A percentile compares a stretch with the other conserved stretches of the same genome.
Evolutionary conservation across 2,329 filamentous ascomycete genomes (phyloP).

Genomic region (Teratosphaeria viscida): DNA sequence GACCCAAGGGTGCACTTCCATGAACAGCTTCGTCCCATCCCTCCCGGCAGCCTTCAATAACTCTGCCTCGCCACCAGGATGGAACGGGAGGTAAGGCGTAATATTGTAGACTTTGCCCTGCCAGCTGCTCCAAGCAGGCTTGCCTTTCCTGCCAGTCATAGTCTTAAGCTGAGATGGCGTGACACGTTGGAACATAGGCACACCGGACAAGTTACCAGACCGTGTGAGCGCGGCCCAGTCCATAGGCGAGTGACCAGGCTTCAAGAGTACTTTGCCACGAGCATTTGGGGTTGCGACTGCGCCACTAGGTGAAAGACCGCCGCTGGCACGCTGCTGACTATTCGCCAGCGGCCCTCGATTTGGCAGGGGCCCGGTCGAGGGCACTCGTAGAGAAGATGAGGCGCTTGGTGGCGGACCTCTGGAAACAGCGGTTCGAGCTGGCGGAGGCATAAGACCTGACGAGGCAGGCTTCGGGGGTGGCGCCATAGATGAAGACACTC

Average conservation of each 20-base stretch:
- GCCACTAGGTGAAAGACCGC: conserved; percentile 21
- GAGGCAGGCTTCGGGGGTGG: conserved; percentile 23
- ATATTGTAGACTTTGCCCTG: conserved; percentile 92
- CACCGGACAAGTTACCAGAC: conserved; percentile 33
- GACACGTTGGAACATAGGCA: conserved; percentile 55
- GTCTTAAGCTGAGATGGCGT: conserved; percentile 69
- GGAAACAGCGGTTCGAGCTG: conserved; percentile 9
- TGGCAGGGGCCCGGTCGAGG: conserved; percentile 39
- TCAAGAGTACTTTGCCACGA: conserved; percentile 61
- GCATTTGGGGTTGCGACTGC: conserved; percentile 31
- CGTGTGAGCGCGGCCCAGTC: conserved; percentile 82
- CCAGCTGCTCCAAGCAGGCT: conserved; percentile 80
- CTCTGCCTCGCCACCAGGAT: conserved; percentile 76
- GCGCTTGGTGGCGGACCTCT: conserved; percentile 15
- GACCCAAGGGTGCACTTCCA: conserved; percentile 57
- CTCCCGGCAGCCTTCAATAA: conserved; percentile 68
- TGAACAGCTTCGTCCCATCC: conserved; percentile 54
- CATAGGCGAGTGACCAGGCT: conserved; percentile 86
- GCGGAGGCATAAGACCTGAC: conserved; percentile 21
- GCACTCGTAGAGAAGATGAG: conserved; percentile 31
- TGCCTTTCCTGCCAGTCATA: conserved; percentile 70
- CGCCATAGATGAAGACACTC: conserved; percentile 29
- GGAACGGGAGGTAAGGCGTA: conserved; percentile 77
- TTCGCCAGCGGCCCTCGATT: conserved; percentile 32
- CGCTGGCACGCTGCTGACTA: conserved; percentile 30